phyloP scores from a whole-genome alignment of 139 green algal species.

The Nannochloris sp. region DNA sequence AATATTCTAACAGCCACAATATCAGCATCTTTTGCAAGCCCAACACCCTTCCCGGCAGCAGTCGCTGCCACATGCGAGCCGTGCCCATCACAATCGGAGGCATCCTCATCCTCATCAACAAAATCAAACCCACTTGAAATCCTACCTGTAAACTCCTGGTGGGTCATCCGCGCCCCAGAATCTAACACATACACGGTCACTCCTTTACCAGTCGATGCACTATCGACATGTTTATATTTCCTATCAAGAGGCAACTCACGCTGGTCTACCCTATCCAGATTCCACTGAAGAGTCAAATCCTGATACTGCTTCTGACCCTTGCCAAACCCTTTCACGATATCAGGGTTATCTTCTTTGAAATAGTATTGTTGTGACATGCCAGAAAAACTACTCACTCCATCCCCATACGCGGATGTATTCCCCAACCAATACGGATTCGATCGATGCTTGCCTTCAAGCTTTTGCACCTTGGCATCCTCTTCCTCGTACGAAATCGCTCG shows the following conservation, averaged over 20 bases:
- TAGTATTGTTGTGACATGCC: no score
- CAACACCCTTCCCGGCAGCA: slow-evolving; percentile 50
- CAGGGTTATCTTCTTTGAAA: no score
- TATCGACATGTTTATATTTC: slow-evolving; percentile 7
- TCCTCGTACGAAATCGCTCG: slow-evolving; percentile 26
- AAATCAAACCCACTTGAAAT: slow-evolving; percentile 35
- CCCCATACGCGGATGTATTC: neutral
- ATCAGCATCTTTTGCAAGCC: slow-evolving; percentile 45
- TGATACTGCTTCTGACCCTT: neutral
- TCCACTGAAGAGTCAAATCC: slow-evolving; percentile 14
- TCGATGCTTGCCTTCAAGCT: slow-evolving; percentile 16
- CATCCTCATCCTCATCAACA: slow-evolving; percentile 29
- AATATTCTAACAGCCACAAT: slow-evolving; percentile 56
- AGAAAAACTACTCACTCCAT: no score
- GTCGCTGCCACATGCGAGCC: slow-evolving; percentile 60
- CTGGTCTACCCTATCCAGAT: slow-evolving; percentile 8
- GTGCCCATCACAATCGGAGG: slow-evolving; percentile 66
- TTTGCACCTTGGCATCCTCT: slow-evolving; percentile 18
- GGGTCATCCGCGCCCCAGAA: slow-evolving; percentile 38
- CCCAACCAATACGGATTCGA: no score
- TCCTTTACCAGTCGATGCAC: slow-evolving; percentile 29
- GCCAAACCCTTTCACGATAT: no score
- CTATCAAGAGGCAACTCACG: slow-evolving; percentile 1
- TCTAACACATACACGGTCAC: slow-evolving; percentile 69
- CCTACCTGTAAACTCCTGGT: slow-evolving; percentile 51